Base-by-base conservation (phyloP, 495 filamentous ascomycete genomes). In the Aspergillus affinis region DNA sequence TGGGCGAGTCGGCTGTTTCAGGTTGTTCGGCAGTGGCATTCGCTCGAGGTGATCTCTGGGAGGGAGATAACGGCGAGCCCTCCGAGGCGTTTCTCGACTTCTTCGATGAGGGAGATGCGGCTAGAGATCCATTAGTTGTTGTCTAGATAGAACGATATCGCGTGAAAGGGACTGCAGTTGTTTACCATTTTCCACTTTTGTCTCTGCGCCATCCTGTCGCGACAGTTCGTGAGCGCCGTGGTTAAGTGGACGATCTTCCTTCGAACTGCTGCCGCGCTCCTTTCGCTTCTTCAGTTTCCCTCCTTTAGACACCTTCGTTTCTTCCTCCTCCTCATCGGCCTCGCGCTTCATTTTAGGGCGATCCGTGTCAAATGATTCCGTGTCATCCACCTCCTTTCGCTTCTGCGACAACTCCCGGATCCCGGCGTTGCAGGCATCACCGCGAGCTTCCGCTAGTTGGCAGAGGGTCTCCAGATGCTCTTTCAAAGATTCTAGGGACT, bases 371-470 rank as follows among this genome's bases (percentile, higher is more conserved):
- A 76, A 69, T 23, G 64, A 56, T 27, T 83, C 80, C 3, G 72
- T 67, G 10, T 86, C 80, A 53, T 89, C 78, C n/a, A 76, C 73
- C 19, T 83, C 79, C 65, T 89, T 89, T 44, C 86, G 81, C 63
- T 78, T 83, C 56, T 83, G 77, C 8, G 84, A 84, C 55, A 91
- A 77, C 57, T 88, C 81, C 36, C 89, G 80, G 84, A 92, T 91
- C 21, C 86, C 89, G 12, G 81, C 82, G 70, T 92, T 88, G 72
- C 86, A 91, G 47, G 81, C 74, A 18, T 77, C 75, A 4, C 82
- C 83, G 10, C 89, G 79, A 29, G 78, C 74, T 58, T 90, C 86
- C 18, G 90, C 88, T 56, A 88, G 75, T 21, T 87, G 80, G 67
- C 81, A 79, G 18, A 93, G 77, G 20, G 77, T 79, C 59, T 86